These are phyloP conservation scores for Claviceps quebecensis DNA, from an alignment of 2,329 filamentous ascomycete species.

Conservation along the genomic window DNA sequence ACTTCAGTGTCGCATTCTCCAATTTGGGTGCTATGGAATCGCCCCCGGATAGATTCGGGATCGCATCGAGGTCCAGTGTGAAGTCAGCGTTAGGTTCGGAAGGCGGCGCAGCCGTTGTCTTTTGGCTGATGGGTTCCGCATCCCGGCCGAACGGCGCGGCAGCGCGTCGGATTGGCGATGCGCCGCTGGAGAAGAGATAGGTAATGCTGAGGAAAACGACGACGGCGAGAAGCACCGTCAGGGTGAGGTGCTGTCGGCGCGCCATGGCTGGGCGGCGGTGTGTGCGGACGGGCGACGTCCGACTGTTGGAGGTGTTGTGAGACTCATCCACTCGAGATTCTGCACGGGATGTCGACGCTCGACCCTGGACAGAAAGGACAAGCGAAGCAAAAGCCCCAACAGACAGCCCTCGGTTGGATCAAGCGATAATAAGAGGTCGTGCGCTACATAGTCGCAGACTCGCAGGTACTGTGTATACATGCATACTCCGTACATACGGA, in stretches of 20 bases:
- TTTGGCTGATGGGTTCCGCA: neutral
- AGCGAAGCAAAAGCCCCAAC: neutral
- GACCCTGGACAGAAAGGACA: neutral
- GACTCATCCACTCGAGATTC: neutral
- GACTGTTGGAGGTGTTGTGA: neutral
- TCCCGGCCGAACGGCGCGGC: constrained; percentile 7
- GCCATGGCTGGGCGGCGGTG: constrained; percentile 26
- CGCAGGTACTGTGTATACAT: no score
- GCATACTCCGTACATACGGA: no score
- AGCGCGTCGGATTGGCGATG: neutral
- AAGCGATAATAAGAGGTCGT: no score
- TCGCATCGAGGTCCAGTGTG: constrained; percentile 24
- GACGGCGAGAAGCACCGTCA: constrained; percentile 40
- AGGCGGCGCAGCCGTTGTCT: constrained; percentile 1
- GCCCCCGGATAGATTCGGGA: constrained; percentile 44
- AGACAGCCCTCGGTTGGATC: no score
- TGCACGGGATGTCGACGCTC: neutral
- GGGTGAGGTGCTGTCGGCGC: constrained; percentile 36
- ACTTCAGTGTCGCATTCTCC: constrained; percentile 72
- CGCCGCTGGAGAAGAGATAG: constrained; percentile 39
- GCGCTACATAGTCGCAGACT: no score
- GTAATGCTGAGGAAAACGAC: constrained; percentile 43
- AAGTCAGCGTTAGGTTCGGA: constrained; percentile 16
- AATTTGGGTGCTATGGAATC: constrained; percentile 67
- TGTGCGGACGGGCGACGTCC: neutral